Evolutionary conservation across 352 stramenopile genomes (phyloP), one percentile per base, ranked within the genome.

Genomic region (Phytophthora nicotianae): DNA sequence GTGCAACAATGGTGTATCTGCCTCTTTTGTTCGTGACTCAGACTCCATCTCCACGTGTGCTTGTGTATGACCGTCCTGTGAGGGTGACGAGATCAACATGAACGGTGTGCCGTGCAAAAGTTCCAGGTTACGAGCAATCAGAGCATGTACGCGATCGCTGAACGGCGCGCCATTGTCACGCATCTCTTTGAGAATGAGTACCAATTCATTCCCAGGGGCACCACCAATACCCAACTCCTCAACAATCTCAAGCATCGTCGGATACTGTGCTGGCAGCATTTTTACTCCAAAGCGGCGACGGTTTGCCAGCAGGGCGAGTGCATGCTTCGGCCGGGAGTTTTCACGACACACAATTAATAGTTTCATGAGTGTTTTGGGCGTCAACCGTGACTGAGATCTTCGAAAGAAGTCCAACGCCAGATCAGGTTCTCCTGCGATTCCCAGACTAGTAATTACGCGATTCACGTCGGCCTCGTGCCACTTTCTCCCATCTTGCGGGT

Each of bases 341-440:
- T 27, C 51, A 27, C 59, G 59, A 38, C 77, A 89, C 16, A 84
- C 74, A n/a, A 67, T 32, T 38, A 89, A 61, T 23, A 89, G 55
- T 40, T 73, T 71, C 57, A 83, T 59, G 17, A 87, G 41, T 46
- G 77, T 86, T 20, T 78, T 65, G 7, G 68, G 35, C 2, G 65
- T 72, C 52, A 89, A 70, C n/a, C 75, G 63, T 4, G 75, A 77
- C 35, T 73, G 55, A 8, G 80, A 71, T 42, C 74, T 65, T 17
- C 65, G 54, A 40, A 88, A 89, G 54, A 89, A 88, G n/a, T 82
- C 70, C 48, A 89, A 89, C n/a, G 80, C 77, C 4, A 65, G 55
- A 27, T 86, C 68, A 0, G 76, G 58, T 5, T 66, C 53, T 6
- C 61, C 53, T 9, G 80, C 62, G 26, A 70, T 67, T 0, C 80